Evolutionary conservation across 257 asterid species (phyloP).

Genomic region (Vinca minor): DNA sequence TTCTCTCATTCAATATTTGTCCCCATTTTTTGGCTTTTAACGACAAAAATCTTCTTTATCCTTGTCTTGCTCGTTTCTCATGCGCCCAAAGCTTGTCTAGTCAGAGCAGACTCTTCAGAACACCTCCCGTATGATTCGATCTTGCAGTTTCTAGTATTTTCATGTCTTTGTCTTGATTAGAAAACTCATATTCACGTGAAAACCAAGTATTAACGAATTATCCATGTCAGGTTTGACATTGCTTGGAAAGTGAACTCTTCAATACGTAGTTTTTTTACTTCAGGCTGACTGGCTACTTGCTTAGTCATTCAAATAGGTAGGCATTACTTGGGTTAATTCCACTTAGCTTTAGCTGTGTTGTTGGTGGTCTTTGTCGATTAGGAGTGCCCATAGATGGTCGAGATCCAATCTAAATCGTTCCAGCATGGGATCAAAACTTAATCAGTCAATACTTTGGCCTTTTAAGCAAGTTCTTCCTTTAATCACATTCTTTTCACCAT

Average conservation of each 20-base stretch:
- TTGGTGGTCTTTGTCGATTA: not conserved
- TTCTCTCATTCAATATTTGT: no score
- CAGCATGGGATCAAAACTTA: not conserved
- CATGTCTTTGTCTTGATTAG: not conserved
- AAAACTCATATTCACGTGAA: not conserved
- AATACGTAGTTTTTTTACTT: not conserved
- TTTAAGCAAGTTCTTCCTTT: not conserved
- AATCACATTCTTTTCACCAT: not conserved
- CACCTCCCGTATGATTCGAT: not conserved
- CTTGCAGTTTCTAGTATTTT: not conserved
- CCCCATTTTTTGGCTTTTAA: not conserved
- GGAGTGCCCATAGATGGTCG: not conserved
- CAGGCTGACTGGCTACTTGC: not conserved
- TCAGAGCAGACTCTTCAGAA: not conserved
- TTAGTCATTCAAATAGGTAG: not conserved
- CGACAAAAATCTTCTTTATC: no score
- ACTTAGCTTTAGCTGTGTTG: not conserved
- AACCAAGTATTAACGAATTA: not conserved
- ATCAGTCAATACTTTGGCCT: not conserved
- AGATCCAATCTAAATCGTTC: not conserved
- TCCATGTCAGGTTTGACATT: not conserved
- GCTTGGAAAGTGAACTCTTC: not conserved
- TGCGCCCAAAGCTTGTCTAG: not conserved
- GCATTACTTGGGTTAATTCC: not conserved
- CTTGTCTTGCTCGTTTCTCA: not conserved